These are phyloP conservation scores for Mimosa bimucronata DNA, from an alignment of 306 rosid species.

Conservation along the genomic window DNA sequence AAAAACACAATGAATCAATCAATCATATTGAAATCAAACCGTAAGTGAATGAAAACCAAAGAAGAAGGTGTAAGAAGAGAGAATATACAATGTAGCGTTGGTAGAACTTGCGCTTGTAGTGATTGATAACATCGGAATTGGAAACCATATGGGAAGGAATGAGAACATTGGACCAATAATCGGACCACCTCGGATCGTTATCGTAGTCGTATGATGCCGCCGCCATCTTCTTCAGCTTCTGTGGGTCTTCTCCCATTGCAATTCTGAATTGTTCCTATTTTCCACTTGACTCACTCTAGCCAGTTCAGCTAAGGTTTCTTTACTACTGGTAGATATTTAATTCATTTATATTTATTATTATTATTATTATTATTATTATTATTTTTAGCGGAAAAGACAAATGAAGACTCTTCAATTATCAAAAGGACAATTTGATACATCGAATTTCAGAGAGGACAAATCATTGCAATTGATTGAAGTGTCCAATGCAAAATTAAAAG, in stretches of 20 bases:
- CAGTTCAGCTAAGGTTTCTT: not conserved
- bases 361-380: too few relatives aligned
- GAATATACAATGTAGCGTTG: constrained; percentile 71
- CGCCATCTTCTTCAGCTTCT: constrained; percentile 72
- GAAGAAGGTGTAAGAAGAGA: not conserved
- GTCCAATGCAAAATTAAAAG: too few relatives aligned
- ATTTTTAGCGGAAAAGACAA: too few relatives aligned
- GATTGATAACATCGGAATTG: constrained; percentile 65
- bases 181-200: constrained; percentile 80
- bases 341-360: too few relatives aligned
- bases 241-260: constrained; percentile 76
- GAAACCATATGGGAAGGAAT: constrained; percentile 79
- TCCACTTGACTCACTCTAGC: not conserved
- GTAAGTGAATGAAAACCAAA: not conserved
- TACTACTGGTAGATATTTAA: not conserved
- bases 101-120: constrained; percentile 94
- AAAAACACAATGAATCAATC: not conserved
- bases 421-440: too few relatives aligned
- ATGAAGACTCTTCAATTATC: too few relatives aligned
- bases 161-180: constrained; percentile 89
- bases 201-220: constrained; percentile 92
- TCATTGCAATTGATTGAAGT: too few relatives aligned
- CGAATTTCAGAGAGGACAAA: too few relatives aligned
- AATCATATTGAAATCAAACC: not conserved
- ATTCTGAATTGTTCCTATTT: not conserved